phyloP scores from a whole-genome alignment of 2,329 filamentous ascomycete species.

The Stagonosporopsis vannaccii region DNA sequence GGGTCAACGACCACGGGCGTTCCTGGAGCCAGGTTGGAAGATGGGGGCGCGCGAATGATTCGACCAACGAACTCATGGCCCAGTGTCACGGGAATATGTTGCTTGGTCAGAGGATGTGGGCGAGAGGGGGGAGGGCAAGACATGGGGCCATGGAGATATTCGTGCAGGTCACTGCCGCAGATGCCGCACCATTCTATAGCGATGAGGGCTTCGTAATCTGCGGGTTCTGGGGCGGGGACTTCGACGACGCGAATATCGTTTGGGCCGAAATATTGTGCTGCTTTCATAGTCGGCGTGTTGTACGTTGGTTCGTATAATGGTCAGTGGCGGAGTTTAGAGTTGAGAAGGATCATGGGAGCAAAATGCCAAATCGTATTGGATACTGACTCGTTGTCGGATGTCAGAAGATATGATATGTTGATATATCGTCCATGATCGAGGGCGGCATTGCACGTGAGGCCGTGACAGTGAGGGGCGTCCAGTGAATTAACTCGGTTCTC shows the following conservation, averaged over 20 bases:
- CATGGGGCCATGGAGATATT: slow-evolving; percentile 33
- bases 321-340: background rate
- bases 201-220: slow-evolving; percentile 36
- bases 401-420: background rate
- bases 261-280: slow-evolving; percentile 39
- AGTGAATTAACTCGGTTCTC: background rate
- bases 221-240: slow-evolving; percentile 29
- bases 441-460: background rate
- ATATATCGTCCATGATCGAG: background rate
- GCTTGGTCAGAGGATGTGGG: slow-evolving; percentile 32
- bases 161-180: slow-evolving; percentile 41
- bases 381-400: background rate
- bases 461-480: slow-evolving; percentile 1
- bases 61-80: slow-evolving; percentile 45
- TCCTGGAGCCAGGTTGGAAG: slow-evolving; percentile 30
- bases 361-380: background rate
- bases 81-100: slow-evolving; percentile 35
- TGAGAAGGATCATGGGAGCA: background rate
- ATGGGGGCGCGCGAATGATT: slow-evolving; percentile 26
- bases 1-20: slow-evolving; percentile 41
- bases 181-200: slow-evolving; percentile 43
- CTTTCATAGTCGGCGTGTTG: slow-evolving; percentile 35
- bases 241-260: slow-evolving; percentile 38
- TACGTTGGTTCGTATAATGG: background rate
- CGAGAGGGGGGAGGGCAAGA: slow-evolving; percentile 20